Evolutionary conservation across 2,329 filamentous ascomycete genomes (phyloP).

Genomic region (Colletotrichum tofieldiae): DNA sequence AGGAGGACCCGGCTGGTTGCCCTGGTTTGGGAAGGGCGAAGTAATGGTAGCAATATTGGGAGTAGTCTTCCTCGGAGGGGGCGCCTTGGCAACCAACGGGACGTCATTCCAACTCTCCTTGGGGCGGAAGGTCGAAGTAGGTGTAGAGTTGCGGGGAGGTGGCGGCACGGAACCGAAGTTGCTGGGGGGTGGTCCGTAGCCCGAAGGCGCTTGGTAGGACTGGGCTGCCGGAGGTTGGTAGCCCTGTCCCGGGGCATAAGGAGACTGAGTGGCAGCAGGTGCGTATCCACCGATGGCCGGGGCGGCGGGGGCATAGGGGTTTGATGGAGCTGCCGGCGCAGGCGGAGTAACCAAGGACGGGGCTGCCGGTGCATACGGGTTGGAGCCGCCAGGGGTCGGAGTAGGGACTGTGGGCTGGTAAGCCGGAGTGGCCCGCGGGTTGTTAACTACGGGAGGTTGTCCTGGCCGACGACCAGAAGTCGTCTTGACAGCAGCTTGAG

Average conservation of each 20-base stretch:
- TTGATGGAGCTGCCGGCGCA: conserved; percentile 47
- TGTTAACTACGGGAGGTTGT: conserved; percentile 45
- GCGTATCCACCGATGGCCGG: conserved; percentile 46
- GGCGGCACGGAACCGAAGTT: conserved; percentile 56
- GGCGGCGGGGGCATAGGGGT: conserved; percentile 52
- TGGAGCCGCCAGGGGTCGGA: conserved; percentile 22
- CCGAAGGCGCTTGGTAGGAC: conserved; percentile 55
- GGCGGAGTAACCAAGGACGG: conserved; percentile 55
- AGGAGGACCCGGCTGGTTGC: conserved; percentile 66
- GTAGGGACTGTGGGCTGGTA: conserved; percentile 28
- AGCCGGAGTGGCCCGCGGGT: conserved; percentile 18
- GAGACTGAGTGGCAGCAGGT: conserved; percentile 52
- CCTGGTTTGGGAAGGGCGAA: conserved; percentile 83
- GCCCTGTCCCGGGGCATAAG: conserved; percentile 59
- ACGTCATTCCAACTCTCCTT: conserved; percentile 95
- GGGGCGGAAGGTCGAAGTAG: conserved; percentile 79
- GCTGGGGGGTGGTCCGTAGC: conserved; percentile 53
- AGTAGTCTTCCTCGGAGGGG: conserved; percentile 81
- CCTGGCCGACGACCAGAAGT: conserved; percentile 44
- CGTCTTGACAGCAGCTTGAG: conserved; percentile 52
- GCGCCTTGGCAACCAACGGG: conserved; percentile 84
- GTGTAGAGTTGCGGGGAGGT: conserved; percentile 66
- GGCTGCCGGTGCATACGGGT: conserved; percentile 46
- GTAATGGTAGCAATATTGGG: conserved; percentile 79
- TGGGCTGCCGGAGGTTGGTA: conserved; percentile 69